Evolutionary conservation across 306 rosid genomes (phyloP).

Genomic region (Prunus padus): DNA sequence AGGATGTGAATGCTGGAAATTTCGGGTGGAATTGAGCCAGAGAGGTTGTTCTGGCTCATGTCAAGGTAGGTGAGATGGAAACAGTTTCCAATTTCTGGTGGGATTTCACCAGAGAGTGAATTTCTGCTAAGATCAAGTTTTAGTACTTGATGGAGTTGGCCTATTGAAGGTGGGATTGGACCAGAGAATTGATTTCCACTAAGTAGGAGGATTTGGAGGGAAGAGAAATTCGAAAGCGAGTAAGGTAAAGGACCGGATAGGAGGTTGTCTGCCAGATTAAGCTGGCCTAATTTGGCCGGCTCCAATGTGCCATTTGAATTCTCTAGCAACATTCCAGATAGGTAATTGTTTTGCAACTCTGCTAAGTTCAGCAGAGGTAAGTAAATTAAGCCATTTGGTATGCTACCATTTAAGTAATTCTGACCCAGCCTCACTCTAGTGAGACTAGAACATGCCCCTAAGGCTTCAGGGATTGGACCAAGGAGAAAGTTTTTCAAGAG

Average conservation of each 20-base stretch:
- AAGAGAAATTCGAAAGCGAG: conserved; percentile 64
- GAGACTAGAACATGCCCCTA: conserved; percentile 70
- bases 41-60: conserved; percentile 89
- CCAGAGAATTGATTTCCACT: conserved; percentile 74
- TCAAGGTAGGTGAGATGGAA: conserved; percentile 67
- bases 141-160: conserved; percentile 53
- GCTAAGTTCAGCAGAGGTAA: conserved; percentile 64
- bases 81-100: conserved; percentile 56
- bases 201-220: conserved; percentile 63
- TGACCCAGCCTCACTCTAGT: conserved; percentile 67
- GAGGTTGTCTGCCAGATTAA: conserved; percentile 72
- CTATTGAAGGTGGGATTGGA: conserved; percentile 68
- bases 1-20: conserved; percentile 59
- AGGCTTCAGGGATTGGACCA: conserved; percentile 67
- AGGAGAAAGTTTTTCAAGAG: conserved; percentile 74
- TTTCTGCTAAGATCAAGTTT: conserved; percentile 74
- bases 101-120: conserved; percentile 55
- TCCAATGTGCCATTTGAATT: conserved; percentile 50
- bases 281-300: conserved; percentile 50
- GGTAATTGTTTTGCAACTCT: conserved; percentile 70
- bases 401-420: conserved; percentile 80
- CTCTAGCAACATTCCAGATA: conserved; percentile 70
- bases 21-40: conserved; percentile 59
- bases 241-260: conserved; percentile 64
- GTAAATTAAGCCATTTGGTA: conserved; percentile 75